Base-by-base conservation (phyloP, 345 rosid genomes). In the Mangifera indica region DNA sequence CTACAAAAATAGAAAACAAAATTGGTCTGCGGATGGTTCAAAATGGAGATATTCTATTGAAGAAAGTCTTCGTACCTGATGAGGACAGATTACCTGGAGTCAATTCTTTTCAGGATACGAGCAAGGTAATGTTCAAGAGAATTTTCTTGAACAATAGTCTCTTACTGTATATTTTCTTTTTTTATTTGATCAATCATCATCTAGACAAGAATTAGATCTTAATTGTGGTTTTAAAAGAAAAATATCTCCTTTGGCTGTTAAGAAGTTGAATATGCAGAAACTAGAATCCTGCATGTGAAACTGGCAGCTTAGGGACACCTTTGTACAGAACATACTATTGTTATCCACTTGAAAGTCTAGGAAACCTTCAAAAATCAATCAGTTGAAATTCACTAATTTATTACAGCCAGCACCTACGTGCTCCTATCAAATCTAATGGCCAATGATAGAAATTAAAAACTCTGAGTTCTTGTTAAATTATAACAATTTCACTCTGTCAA, bases 1-100 rank as follows among this genome's bases (percentile, higher is more conserved):
- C 73, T 66, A 92, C 92, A 40, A 95, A 95, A 84, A 95, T 95
- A 17, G 87, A 83, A 59, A 92, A 95, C 70, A 95, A 95, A 87
- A 95, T 95, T 74, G 99, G 97, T 24, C 79, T 95, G 63, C 87
- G 99, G 29, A 95, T 91, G 3, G 99, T 95, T 73, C 98, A 95
- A 81, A 95, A 95, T 82, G 99, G 97, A 75, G 99, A 95, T 81
- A 91, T 95, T 67, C 69, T 87, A 68, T 63, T 95, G 76, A 82
- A 84, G 75, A 84, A 81, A 67, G 97, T 93, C 76, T 93, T 92
- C 78, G 91, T 93, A 66, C 92, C 96, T 24, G 96, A 91, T 70
- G 97, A 87, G 80, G 98, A 95, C 71, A 83, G 90, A 72, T 76
- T 95, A 68, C 89, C 97, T 45, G 98, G 98, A 49, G 83, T 95